Percentiles rank a stretch among this genome's conserved stretches.
Conservation (phyloP, 2,329 filamentous ascomycete species). For the Tolypocladium paradoxum region DNA sequence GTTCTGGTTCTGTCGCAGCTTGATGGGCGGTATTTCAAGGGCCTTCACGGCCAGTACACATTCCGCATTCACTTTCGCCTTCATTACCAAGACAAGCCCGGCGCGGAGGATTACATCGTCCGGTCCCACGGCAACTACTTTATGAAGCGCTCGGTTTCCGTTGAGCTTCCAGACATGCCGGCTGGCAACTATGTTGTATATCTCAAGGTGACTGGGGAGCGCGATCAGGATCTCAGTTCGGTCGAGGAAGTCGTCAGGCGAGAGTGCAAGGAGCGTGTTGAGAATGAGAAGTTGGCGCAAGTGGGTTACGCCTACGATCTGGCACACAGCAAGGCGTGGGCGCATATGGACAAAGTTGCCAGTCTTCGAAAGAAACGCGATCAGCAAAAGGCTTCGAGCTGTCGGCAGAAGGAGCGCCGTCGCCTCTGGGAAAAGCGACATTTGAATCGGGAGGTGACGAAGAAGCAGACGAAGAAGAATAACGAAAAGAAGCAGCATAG, state of each 20-base stretch:
- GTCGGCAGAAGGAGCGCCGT: conserved; percentile 32
- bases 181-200: conserved; percentile 47
- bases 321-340: conserved; percentile 46
- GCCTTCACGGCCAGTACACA: conserved; percentile 47
- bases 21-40: conserved; percentile 51
- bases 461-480: conserved; percentile 29
- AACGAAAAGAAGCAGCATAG: conserved; percentile 21
- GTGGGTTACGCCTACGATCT: conserved; percentile 49
- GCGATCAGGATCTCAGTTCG: conserved; percentile 30
- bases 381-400: conserved; percentile 37
- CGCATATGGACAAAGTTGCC: conserved; percentile 37
- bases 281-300: conserved; percentile 48
- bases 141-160: conserved; percentile 47
- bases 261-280: conserved; percentile 32
- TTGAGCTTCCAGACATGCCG: conserved; percentile 44
- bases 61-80: conserved; percentile 40
- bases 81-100: conserved; percentile 34
- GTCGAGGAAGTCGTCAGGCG: conserved; percentile 46
- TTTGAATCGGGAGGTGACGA: conserved; percentile 29
- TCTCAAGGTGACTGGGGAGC: conserved; percentile 41
- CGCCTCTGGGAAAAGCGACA: conserved; percentile 39
- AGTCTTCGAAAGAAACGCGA: conserved; percentile 38
- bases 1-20: conserved; percentile 52
- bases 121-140: conserved; percentile 47
- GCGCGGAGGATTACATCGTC: conserved; percentile 48